A percentile compares a stretch with the other conserved stretches of the same genome.
phyloP scores from a whole-genome alignment of 768 basidiomycete species.

The Rhizopogon sp. region DNA sequence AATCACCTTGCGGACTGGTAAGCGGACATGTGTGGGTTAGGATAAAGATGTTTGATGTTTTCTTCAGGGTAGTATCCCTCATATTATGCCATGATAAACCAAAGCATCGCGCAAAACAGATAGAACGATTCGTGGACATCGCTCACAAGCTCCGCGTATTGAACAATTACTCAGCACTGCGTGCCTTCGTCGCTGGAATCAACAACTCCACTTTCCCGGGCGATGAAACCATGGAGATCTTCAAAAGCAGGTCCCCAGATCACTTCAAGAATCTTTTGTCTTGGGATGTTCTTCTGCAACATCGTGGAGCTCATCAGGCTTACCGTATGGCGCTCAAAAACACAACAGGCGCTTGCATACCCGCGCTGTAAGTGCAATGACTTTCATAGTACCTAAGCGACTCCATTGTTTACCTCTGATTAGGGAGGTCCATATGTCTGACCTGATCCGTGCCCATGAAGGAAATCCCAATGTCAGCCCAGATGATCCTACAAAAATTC shows the following conservation, averaged over 20 bases:
- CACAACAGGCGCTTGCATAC: constrained; percentile 83
- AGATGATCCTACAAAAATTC: constrained; percentile 65
- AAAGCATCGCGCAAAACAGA: constrained; percentile 69
- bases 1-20: constrained; percentile 86
- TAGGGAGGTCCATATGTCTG: constrained; percentile 89
- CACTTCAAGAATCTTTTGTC: constrained; percentile 74
- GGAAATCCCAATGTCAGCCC: constrained; percentile 72
- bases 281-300: constrained; percentile 81
- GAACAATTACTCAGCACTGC: constrained; percentile 92
- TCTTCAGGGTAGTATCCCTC: constrained; percentile 77
- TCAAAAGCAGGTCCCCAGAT: constrained; percentile 62
- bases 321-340: constrained; percentile 87
- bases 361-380: constrained; percentile 57
- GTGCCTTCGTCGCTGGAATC: constrained; percentile 92
- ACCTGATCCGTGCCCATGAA: constrained; percentile 83
- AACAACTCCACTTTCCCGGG: constrained; percentile 77
- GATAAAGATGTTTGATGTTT: constrained; percentile 6
- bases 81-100: constrained; percentile 85
- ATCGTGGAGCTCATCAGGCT: constrained; percentile 78
- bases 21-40: constrained; percentile 13
- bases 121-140: constrained; percentile 86
- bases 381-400: background rate
- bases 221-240: constrained; percentile 69
- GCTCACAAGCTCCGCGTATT: constrained; percentile 72
- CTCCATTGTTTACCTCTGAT: constrained; percentile 9